A percentile compares a stretch with the other conserved stretches of the same genome.
phyloP scores from a whole-genome alignment of 306 rosid genomes.

The Coriaria nepalensis region DNA sequence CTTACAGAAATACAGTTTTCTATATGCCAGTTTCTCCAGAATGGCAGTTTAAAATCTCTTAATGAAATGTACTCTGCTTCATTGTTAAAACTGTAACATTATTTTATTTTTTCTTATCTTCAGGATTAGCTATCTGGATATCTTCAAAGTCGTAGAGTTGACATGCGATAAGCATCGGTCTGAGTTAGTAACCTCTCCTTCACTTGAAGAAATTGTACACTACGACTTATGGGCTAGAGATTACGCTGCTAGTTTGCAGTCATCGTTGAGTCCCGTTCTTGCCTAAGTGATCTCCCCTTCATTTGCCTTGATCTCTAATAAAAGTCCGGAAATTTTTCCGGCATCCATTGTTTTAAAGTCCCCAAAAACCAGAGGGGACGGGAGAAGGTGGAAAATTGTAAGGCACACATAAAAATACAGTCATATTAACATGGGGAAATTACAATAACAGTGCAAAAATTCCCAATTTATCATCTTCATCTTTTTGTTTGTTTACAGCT shows the following conservation, averaged over 20 bases:
- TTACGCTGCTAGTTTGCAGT: conserved; percentile 55
- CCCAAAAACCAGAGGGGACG: neutral
- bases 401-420: no score
- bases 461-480: no score
- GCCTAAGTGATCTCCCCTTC: conserved; percentile 28
- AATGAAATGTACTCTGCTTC: neutral
- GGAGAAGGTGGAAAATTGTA: no score
- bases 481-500: no score
- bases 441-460: no score
- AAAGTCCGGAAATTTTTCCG: neutral
- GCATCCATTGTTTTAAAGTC: neutral
- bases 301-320: neutral
- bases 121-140: conserved; percentile 88
- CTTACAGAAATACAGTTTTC: no score
- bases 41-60: neutral
- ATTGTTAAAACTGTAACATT: neutral
- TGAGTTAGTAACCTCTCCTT: conserved; percentile 55
- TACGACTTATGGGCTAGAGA: conserved; percentile 82
- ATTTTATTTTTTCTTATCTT: conserved; percentile 8
- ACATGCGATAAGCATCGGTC: conserved; percentile 69
- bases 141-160: conserved; percentile 84
- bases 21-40: no score
- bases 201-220: conserved; percentile 87
- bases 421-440: no score
- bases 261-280: conserved; percentile 34